Percentiles rank a stretch among this genome's conserved stretches.
Evolutionary conservation across 805 yeast species (phyloP).

Genomic region (Candida awuae): DNA sequence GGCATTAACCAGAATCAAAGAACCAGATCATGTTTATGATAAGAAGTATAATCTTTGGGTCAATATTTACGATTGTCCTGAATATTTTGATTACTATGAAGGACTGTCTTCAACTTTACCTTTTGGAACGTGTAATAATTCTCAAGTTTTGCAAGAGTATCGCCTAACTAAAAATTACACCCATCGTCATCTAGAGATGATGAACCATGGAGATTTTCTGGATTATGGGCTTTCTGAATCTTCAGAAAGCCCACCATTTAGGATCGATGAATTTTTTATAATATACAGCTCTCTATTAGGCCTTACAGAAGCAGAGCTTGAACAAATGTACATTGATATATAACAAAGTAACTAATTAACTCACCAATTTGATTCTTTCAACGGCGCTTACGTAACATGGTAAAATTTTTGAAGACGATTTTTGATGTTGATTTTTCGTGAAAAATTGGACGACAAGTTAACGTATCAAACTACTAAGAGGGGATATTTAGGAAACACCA

Average conservation of each 20-base stretch:
- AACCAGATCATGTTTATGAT: constrained; percentile 36
- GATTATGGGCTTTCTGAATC: constrained; percentile 12
- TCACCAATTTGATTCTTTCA: no score
- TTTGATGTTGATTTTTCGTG: no score
- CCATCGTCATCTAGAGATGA: constrained; percentile 16
- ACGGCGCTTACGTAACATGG: no score
- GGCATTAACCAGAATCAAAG: constrained; percentile 26
- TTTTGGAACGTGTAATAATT: constrained; percentile 26
- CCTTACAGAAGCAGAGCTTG: constrained; percentile 5
- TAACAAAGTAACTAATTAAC: no score
- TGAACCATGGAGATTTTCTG: constrained; percentile 8
- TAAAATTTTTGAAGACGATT: no score
- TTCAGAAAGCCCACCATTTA: constrained; percentile 22
- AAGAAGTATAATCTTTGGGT: constrained; percentile 55
- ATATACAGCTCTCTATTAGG: constrained; percentile 18
- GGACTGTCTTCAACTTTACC: constrained; percentile 9
- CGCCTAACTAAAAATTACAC: constrained; percentile 25
- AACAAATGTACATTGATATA: constrained; percentile 1
- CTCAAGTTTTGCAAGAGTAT: constrained; percentile 26
- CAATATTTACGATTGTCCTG: constrained; percentile 21
- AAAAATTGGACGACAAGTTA: no score
- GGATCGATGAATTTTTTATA: constrained; percentile 23
- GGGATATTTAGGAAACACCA: no score
- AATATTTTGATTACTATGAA: constrained; percentile 14
- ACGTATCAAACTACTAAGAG: no score